These are phyloP conservation scores for Barbatosphaeria neglecta DNA, from an alignment of 495 filamentous ascomycete genomes.

Conservation along the genomic window DNA sequence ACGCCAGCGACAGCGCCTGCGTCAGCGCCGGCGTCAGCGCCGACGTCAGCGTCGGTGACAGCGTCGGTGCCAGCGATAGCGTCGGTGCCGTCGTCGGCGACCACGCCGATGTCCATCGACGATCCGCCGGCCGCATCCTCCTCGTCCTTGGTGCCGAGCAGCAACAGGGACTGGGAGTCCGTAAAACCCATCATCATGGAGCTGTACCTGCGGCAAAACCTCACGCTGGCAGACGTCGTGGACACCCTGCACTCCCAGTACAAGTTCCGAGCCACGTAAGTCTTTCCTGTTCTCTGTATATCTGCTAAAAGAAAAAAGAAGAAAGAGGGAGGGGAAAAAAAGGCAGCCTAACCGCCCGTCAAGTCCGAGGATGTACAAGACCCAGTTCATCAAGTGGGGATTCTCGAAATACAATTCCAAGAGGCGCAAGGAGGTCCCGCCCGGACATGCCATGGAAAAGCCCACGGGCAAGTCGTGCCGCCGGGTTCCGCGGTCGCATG, in stretches of 20 bases:
- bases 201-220: not conserved
- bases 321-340: no score
- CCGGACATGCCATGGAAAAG: not conserved
- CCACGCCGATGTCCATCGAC: not conserved
- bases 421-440: not conserved
- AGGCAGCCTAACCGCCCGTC: no score
- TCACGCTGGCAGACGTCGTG: not conserved
- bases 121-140: not conserved
- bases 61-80: no score
- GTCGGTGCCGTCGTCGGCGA: no score
- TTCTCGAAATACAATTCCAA: not conserved
- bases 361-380: slow-evolving; percentile 1
- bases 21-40: no score
- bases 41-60: no score
- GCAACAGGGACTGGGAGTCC: not conserved
- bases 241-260: not conserved
- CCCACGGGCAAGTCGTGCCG: not conserved
- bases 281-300: not conserved
- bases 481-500: not conserved
- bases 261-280: not conserved
- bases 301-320: no score
- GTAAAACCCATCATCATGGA: not conserved
- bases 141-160: not conserved
- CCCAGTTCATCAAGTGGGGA: slow-evolving; percentile 1
- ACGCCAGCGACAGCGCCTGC: no score